phyloP scores from a whole-genome alignment of 495 filamentous ascomycete species.

The Aspergillus incahuasiensis region DNA sequence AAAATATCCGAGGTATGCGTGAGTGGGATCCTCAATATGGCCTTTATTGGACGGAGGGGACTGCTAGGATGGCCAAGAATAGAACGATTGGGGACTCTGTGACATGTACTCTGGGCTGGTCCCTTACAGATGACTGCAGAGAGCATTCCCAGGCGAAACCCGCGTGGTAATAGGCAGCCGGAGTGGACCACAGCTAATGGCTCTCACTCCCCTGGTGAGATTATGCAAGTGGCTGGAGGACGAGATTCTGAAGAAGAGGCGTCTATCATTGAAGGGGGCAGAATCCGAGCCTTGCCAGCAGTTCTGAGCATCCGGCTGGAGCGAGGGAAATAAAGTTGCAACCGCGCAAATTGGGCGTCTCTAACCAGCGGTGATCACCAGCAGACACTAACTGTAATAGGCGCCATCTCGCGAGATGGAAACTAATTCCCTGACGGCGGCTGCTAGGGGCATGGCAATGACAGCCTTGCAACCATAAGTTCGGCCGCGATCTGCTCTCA shows the following conservation, averaged over 20 bases:
- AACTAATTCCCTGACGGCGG: conserved; percentile 1
- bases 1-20: neutral
- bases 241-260: neutral
- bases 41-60: neutral
- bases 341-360: conserved; percentile 5
- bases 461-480: neutral
- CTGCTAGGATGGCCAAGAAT: neutral
- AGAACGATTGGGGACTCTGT: neutral
- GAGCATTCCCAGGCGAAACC: neutral
- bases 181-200: neutral
- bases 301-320: neutral
- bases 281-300: neutral
- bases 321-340: conserved; percentile 12
- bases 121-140: neutral
- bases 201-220: neutral
- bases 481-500: neutral
- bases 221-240: neutral
- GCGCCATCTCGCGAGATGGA: conserved; percentile 20
- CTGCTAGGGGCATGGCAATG: neutral
- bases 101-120: neutral
- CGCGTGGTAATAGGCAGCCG: neutral
- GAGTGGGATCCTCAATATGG: neutral
- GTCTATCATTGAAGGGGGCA: neutral
- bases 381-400: conserved; percentile 14
- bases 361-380: conserved; percentile 14